These are phyloP conservation scores for Skeletonema marinoi DNA, from an alignment of 108 stramenopile species.

Conservation along the genomic window DNA sequence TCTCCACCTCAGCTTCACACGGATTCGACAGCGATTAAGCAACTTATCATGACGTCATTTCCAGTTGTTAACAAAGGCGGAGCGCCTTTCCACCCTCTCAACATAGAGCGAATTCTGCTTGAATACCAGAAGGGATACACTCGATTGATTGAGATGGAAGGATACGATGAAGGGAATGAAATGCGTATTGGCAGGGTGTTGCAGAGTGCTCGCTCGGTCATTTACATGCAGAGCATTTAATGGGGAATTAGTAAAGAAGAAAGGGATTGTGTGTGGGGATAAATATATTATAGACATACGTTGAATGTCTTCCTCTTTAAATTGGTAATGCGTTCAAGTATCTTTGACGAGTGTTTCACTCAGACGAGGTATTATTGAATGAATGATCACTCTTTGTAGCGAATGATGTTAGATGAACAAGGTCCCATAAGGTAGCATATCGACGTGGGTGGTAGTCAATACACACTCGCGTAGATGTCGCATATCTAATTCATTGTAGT, in stretches of 20 bases:
- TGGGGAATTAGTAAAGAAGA: not conserved
- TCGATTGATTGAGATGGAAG: conserved; percentile 11
- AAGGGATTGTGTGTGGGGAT: not conserved
- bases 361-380: too few species aligned
- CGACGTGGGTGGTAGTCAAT: too few species aligned
- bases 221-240: not conserved
- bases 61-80: conserved; percentile 9
- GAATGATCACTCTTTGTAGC: too few species aligned
- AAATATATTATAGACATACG: too few species aligned
- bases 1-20: conserved; percentile 2
- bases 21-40: not conserved
- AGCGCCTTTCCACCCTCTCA: conserved; percentile 8
- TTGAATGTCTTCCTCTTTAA: too few species aligned
- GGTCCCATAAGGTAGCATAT: too few species aligned
- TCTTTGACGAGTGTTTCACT: too few species aligned
- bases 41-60: conserved; percentile 7
- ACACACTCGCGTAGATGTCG: too few species aligned
- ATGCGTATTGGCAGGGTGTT: conserved; percentile 1
- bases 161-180: conserved; percentile 14
- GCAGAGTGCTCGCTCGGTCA: conserved; percentile 5
- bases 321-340: too few species aligned
- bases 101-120: conserved; percentile 14
- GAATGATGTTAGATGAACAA: too few species aligned
- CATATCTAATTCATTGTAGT: too few species aligned
- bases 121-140: not conserved